Conservation (phyloP, 169 alveolate genomes). For the Perkinsus chesapeaki region DNA sequence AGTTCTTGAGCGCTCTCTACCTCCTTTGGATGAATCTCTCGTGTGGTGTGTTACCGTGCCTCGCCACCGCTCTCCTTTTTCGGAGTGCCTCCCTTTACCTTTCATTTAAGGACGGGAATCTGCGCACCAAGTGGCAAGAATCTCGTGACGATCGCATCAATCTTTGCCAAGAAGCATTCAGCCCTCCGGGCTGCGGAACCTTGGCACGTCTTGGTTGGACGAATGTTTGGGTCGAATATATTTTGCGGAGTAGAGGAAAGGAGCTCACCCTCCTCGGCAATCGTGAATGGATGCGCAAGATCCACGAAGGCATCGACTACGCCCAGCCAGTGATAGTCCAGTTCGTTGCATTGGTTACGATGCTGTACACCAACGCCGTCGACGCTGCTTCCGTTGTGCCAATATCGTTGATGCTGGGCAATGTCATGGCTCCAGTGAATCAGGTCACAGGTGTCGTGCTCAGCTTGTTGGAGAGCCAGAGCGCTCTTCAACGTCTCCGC, state of each 20-base stretch:
- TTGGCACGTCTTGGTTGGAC: background rate
- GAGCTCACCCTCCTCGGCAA: background rate
- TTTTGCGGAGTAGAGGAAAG: background rate
- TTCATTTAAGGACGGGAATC: background rate
- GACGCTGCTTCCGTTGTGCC: background rate
- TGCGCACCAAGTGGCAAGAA: background rate
- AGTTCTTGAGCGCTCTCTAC: background rate
- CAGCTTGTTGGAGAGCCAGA: background rate
- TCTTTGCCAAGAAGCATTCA: background rate
- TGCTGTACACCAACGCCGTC: background rate
- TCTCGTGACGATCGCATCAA: background rate
- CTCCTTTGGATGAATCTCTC: background rate
- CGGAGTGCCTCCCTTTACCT: background rate
- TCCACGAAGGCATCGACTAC: background rate
- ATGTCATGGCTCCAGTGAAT: background rate
- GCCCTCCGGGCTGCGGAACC: background rate
- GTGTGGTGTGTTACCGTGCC: background rate
- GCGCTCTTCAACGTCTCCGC: background rate
- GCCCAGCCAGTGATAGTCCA: background rate
- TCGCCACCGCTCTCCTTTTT: background rate
- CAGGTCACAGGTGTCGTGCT: background rate
- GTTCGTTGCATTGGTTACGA: background rate
- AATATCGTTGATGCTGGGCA: background rate
- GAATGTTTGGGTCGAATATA: background rate
- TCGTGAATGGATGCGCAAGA: background rate